A percentile compares a stretch with the other conserved stretches of the same genome.
Conservation (phyloP, 2,329 filamentous ascomycete genomes). For the Nemania bipapillata region DNA sequence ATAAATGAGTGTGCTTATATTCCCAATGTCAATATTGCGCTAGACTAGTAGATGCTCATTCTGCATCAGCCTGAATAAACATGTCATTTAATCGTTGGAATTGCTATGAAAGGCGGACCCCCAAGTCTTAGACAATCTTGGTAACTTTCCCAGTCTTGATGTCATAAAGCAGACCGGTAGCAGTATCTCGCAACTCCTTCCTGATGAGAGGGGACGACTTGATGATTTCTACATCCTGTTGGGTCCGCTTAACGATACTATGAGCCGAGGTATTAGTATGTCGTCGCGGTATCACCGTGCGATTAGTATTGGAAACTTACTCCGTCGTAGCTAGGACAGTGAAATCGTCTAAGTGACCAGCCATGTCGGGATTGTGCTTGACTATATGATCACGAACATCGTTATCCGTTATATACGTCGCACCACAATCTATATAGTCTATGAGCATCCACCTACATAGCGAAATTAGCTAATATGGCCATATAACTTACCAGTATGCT, state of each 20-base stretch:
- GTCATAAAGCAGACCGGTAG: constrained; percentile 14
- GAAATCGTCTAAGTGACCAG: constrained; percentile 2
- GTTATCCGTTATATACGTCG: constrained; percentile 16
- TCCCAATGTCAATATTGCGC: background rate
- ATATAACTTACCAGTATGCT: constrained; percentile 13
- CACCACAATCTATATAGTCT: constrained; percentile 23
- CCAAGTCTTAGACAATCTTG: constrained; percentile 15
- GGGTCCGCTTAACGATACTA: constrained; percentile 1
- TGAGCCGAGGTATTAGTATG: background rate
- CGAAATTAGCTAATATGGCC: background rate
- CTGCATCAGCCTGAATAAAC: background rate
- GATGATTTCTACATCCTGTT: constrained; percentile 13
- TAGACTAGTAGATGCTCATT: background rate
- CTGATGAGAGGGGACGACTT: constrained; percentile 20
- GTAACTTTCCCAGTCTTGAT: constrained; percentile 25
- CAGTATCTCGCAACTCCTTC: constrained; percentile 20
- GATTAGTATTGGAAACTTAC: background rate
- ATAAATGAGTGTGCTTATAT: background rate
- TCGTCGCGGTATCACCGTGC: background rate
- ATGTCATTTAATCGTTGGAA: background rate
- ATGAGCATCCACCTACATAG: background rate
- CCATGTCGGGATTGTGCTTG: constrained; percentile 21
- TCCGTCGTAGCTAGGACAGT: background rate
- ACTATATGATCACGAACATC: constrained; percentile 23
- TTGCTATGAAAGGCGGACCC: background rate